Base-by-base conservation (phyloP, 805 yeast genomes). In the Sugiyamaella smithiae region DNA sequence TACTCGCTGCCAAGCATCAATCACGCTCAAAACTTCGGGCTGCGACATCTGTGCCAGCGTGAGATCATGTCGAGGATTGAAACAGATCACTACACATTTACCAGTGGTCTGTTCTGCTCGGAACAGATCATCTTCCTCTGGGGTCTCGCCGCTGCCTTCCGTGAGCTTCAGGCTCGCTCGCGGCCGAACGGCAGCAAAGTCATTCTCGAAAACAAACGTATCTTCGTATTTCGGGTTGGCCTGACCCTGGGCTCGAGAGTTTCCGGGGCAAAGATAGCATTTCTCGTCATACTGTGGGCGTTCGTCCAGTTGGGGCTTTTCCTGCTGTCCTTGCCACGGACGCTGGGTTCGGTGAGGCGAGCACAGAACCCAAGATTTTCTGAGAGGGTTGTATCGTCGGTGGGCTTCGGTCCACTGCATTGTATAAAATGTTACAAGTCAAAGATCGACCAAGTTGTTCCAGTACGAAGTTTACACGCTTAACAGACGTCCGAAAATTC, bases 261-360 rank as follows among this genome's bases (percentile, higher is more conserved):
- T 84, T 2, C 87, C 81, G 1, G 90, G 89, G 65, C 90, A 84
- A 53, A 84, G 68, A 64, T 78, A 84, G 67, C 91, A 84, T 54
- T 75, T 75, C 17, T 76, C 76, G 57, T 84, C 90, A 60, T 77
- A 83, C 28, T 56, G 67, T 3, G 86, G 84, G 53, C 74, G 68
- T 24, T 63, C 57, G 12, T 67, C 70, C 40, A 64, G 69, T 46
- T 63, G 58, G 12, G 72, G 63, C 29, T 69, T 70, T 61, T 84
- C 90, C 54, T 80, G 73, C 53, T 81, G 86, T 31, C 90, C 90
- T 63, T 80, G 85, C 90, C 90, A 84, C 17, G 91, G 90, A 56
- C 91, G 72, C 64, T 82, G 81, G 25, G 88, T 79, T 49, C 90
- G 70, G 60, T 84, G 91, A 4, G 91, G 90, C 12, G 88, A 82